Evolutionary conservation across 768 basidiomycete genomes (phyloP).

Genomic region (Amanita subjunquillea): DNA sequence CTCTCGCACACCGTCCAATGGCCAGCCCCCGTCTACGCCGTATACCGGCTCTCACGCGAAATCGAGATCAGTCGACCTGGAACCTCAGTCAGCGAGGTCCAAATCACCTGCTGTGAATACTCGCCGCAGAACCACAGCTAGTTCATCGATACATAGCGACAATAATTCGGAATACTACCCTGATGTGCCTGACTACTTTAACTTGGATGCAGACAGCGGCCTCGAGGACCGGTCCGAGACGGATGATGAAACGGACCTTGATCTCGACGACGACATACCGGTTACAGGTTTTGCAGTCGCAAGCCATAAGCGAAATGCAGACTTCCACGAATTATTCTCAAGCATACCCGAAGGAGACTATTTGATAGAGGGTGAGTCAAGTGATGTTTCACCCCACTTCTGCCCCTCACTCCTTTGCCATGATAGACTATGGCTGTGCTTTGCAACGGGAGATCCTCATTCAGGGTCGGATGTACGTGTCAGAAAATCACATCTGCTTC

Average conservation of each 20-base stretch:
- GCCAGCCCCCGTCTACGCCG: conserved; percentile 5
- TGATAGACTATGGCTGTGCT: conserved; percentile 91
- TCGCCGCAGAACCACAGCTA: conserved; percentile 9
- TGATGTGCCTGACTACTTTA: conserved; percentile 13
- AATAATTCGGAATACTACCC: conserved; percentile 20
- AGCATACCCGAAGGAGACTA: conserved; percentile 91
- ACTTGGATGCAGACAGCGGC: conserved; percentile 28
- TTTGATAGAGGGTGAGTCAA: conserved; percentile 81
- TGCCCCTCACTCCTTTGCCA: conserved; percentile 1
- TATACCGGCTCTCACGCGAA: conserved; percentile 7
- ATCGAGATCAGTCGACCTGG: conserved; percentile 8
- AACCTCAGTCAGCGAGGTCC: conserved; percentile 7
- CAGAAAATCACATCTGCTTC: conserved; percentile 99
- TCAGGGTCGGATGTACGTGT: conserved; percentile 93
- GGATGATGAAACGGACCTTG: conserved; percentile 24
- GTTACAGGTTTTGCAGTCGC: conserved; percentile 97
- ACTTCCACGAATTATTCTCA: conserved; percentile 92
- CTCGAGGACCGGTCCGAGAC: conserved; percentile 23
- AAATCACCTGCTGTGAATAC: conserved; percentile 11
- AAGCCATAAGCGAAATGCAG: conserved; percentile 86
- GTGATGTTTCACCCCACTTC: neutral
- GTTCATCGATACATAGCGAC: conserved; percentile 21
- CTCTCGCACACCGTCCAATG: conserved; percentile 6
- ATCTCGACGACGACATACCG: conserved; percentile 63
- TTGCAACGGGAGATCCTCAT: conserved; percentile 93